Base-by-base conservation (phyloP, 768 basidiomycete species). In the Agrocybe pediades region DNA sequence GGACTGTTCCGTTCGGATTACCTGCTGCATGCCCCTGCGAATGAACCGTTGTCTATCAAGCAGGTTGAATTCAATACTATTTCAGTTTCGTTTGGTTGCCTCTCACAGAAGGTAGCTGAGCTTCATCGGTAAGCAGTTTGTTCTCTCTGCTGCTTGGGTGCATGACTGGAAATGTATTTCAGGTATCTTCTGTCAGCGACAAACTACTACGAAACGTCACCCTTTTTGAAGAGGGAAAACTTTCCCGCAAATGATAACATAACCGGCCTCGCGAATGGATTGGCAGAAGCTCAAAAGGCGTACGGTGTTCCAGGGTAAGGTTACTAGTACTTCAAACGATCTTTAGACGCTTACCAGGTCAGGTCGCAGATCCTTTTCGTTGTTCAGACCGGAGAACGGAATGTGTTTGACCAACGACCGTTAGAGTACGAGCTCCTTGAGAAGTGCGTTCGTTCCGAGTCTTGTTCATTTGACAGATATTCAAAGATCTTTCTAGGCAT, bases 51-150 rank as follows among this genome's bases (percentile, higher is more conserved):
- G 13, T 69, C 73, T 6, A 70, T 99, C 57, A 96, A 95, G 67
- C 96, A 99, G 71, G 96, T 98, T 39, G 96, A 99, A 68, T 97
- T 98, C 73, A 99, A 99, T 66, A 97, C 96, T 8, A 95, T 98
- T 57, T 92, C 95, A 2, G 84, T 87, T 0, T 95, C 94, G 0
- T 96, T 98, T 67, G 96, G 94, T 0, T 65, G 86, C 1, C 75
- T 98, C 13, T 90, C 90, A 0, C 76, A 90, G 57, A 78, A 75
- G 30, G 74, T 79, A 9, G 77, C 88, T 3, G 81, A 83, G 20
- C 68, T 98, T 65, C 96, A 98, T 70, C 78, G 86, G 92, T 94
- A 60, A 45, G 74, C 49, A 4, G 13, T 36, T 19, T 9, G 6
- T 24, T 44, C 13, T 25, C 17, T 9, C 16, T 19, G 27, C 24